Base-by-base conservation (phyloP, 2,329 filamentous ascomycete species). In the Myriosclerotinia curreyana region DNA sequence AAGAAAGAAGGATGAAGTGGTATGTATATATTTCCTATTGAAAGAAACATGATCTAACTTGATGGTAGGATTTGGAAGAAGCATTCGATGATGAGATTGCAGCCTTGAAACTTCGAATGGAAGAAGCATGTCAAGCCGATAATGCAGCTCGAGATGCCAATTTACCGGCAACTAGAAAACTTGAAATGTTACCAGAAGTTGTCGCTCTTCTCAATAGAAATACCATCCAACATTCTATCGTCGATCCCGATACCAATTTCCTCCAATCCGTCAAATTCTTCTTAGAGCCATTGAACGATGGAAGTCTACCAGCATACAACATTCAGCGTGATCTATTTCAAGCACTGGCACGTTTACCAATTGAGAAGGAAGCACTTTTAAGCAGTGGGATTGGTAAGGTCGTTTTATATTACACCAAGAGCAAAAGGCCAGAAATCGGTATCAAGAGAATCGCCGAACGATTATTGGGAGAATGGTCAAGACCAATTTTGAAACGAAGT, bases 321-420 rank as follows among this genome's bases (percentile, higher is more conserved):
- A 98, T 99, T 70, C 95, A 99, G 79, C 91, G 93, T 67, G 93
- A 98, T 75, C 85, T 99, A 51, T 95, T 99, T 75, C 85, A 85
- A 34, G 89, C 91, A 31, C 82, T 99, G 46, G 84, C 83, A 22
- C 88, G 86, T 72, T 83, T 98, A 6, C 92, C 92, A 7, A 92
- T 98, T 69, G 90, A 92, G 74, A 97, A 97, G 75, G 95, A 98
- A 71, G 85, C 89, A 1, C 83, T 99, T 17, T 83, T 96, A 28
- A 93, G 92, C 69, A 96, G 91, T 71, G 93, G 94, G 25, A 95
- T 99, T 69, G 95, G 95, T 74, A 97, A 97, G 76, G 92, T 99
- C 55, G 89, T 97, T 60, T 85, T 96, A 67, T 99, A 97, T 79
- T 99, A 99, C 79, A 97, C 93, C 59, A 93, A 93, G 78, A 96